Base-by-base conservation (phyloP, 148 eudicot species). In the Rhododendron kiyosumense region DNA sequence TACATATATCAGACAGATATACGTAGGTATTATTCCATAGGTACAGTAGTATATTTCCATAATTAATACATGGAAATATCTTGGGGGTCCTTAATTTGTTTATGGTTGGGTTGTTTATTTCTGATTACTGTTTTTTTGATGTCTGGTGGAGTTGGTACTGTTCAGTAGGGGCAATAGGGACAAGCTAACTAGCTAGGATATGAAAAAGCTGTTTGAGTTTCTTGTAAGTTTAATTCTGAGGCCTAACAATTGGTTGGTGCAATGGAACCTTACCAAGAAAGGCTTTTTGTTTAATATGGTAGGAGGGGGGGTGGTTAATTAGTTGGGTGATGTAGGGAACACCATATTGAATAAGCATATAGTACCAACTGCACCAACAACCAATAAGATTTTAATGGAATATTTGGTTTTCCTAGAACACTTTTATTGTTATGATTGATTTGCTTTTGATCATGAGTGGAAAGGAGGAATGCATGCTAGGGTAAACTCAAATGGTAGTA, bases 241-340 rank as follows among this genome's bases (percentile, higher is more conserved):
- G 26, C 34, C 73, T 87, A 78, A 86, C 81, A 82, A 90, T 79
- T 82, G 91, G 91, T 93, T 88, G 94, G 91, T 91, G 90, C 12
- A 83, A 83, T 80, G 89, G 94, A 94, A 24, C 90, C 93, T 34
- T 69, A 79, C 85, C 69, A 80, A 46, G 57, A 46, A 77, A 76
- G 88, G 71, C 79, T 81, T 89, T 82, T 86, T 86, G 51, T 86
- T 83, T 87, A 89, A 63, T 87, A 89, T 91, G 13, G 59, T 85
- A 43, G 82, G 83, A 88, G 88, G 84, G 89, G 89, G 83, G 71
- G 63, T 54, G 65, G 65, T 59, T 51, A 51, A 51, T 89, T 88
- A 82, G 92, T 90, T 88, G 86, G 90, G 86, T 88, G 90, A 87
- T 87, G 87, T 83, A 77, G 89, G 88, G 86, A 86, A 85, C 76